Conservation (phyloP, 805 yeast species). For the Starmerella powellii region DNA sequence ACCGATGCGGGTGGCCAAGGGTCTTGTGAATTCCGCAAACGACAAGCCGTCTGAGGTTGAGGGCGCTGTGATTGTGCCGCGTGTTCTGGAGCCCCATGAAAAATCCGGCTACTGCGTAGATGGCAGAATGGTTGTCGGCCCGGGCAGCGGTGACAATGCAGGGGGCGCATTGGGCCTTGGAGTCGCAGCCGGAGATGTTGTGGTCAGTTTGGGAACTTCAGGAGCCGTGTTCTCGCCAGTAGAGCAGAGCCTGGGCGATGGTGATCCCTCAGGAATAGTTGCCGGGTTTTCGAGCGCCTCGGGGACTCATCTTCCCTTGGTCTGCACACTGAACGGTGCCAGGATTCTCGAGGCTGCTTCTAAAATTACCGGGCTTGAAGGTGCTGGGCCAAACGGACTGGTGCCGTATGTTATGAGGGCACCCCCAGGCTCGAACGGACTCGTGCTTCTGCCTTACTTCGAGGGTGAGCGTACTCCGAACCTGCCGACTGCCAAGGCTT, state of each 20-base stretch:
- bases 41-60: too few species aligned
- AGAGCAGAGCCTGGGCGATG: constrained; percentile 7
- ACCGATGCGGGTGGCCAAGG: constrained; percentile 18
- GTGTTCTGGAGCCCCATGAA: constrained; percentile 17
- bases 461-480: constrained; percentile 26
- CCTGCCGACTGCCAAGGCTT: constrained; percentile 21
- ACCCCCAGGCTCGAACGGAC: constrained; percentile 18
- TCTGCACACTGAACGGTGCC: constrained; percentile 24
- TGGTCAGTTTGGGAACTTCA: constrained; percentile 23
- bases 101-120: constrained; percentile 12
- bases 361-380: constrained; percentile 4
- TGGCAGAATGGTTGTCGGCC: constrained; percentile 18
- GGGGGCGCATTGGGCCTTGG: constrained; percentile 24
- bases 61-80: constrained; percentile 22
- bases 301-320: constrained; percentile 21
- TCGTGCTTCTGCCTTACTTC: constrained; percentile 22
- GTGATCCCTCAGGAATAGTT: constrained; percentile 23
- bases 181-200: constrained; percentile 18
- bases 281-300: constrained; percentile 23
- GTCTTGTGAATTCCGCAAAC: too few species aligned
- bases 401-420: constrained; percentile 17
- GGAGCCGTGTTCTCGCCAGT: constrained; percentile 22
- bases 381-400: constrained; percentile 15
- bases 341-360: constrained; percentile 19
- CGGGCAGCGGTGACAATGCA: constrained; percentile 25